A percentile compares a stretch with the other conserved stretches of the same genome.
phyloP scores from a whole-genome alignment of 768 basidiomycete genomes.

The Hygrophorus pudorinus region DNA sequence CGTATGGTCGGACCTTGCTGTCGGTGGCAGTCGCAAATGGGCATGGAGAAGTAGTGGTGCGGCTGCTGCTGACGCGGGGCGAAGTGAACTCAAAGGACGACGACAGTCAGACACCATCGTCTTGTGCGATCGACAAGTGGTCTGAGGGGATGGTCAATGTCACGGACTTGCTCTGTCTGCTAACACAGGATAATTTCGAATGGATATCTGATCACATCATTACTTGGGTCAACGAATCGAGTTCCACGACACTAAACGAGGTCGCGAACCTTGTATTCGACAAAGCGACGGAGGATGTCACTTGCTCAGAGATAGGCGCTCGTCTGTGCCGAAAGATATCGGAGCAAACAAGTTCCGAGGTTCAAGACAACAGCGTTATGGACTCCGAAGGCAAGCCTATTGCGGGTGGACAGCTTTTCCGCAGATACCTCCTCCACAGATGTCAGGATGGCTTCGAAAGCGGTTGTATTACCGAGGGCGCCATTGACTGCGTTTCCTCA shows the following conservation, averaged over 20 bases:
- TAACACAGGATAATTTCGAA: too few relatives aligned
- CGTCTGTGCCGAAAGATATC: constrained; percentile 90
- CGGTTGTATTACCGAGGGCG: constrained; percentile 86
- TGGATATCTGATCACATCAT: too few relatives aligned
- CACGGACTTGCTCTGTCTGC: too few relatives aligned
- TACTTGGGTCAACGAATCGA: too few relatives aligned
- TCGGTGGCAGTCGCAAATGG: constrained; percentile 8
- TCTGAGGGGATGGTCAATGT: too few relatives aligned
- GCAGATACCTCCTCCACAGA: constrained; percentile 90
- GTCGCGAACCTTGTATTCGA: constrained; percentile 96
- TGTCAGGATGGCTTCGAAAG: constrained; percentile 97
- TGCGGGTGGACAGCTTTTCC: constrained; percentile 86
- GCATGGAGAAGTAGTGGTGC: constrained; percentile 5
- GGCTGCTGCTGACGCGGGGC: constrained; percentile 1
- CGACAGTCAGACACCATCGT: constrained; percentile 44
- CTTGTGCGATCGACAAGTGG: constrained; percentile 87
- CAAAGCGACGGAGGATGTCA: constrained; percentile 92
- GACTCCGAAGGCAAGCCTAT: constrained; percentile 75
- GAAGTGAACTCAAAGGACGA: constrained; percentile 6
- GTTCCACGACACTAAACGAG: too few relatives aligned
- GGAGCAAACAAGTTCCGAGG: constrained; percentile 79
- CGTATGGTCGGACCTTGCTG: constrained; percentile 85
- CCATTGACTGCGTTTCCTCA: too few relatives aligned
- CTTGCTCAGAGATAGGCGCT: constrained; percentile 96
- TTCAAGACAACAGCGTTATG: constrained; percentile 81